Evolutionary conservation across 129 eudicot species (phyloP), one percentile per base, ranked within the genome.

Genomic region (Dittrichia graveolens): DNA sequence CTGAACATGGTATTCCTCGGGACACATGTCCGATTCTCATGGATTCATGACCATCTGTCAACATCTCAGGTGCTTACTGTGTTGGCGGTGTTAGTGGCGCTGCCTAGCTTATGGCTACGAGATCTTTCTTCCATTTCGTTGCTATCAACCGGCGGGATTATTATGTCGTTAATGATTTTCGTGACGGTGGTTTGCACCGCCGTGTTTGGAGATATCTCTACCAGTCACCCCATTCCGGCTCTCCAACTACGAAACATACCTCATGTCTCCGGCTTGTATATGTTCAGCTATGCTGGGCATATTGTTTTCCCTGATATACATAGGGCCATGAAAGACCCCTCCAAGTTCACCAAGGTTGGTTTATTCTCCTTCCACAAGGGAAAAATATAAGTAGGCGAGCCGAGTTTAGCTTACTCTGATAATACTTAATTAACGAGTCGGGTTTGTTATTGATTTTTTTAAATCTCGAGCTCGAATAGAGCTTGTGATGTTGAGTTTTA

Each of bases 331-430:
- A 92, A 87, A 71, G 98, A 89, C 71, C 98, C 96, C 4, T 74
- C 94, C 60, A 89, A 92, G 82, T 92, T 89, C 83, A 89, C 96
- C 10, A 92, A 92, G 98, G 98, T 88, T 67, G 12, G 80, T 77
- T 44, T 71, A 31, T 3, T 9, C 34, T 8, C 13, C 15, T 11
- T 12, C 0, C 2, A 3, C 44, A 59, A 5, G 65, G 54, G 39
- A 24, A 11, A 37, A 47, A 37, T 61, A n/a, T n/a, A n/a, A n/a
- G 31, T 24, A 24, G 2, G 31, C 31, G 31, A 24, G 31, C 31
- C 31, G 31, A 24, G 31, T 2, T 24, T 24, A 24, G 31, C 31
- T 2, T 24, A 24, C 1, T 0, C 31, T 24, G 31, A 24, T 24
- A 2, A 2, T 24, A 24, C 31, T 24, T 24, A 24, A 0, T 24